A percentile compares a stretch with the other conserved stretches of the same genome.
phyloP scores from a whole-genome alignment of 306 rosid genomes.

The Medicago lupulina region DNA sequence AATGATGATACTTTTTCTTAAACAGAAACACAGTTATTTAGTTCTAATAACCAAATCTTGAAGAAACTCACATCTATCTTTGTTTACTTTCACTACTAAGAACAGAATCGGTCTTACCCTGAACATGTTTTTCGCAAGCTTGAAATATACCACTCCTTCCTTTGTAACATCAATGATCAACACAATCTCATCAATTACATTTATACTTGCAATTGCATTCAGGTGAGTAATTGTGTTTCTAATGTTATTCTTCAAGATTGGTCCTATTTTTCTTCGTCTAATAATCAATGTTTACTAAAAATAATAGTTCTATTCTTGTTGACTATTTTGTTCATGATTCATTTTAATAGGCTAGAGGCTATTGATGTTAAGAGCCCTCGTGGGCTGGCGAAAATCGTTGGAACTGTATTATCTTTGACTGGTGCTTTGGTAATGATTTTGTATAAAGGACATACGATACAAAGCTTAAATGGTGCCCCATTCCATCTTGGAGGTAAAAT shows the following conservation, averaged over 20 bases:
- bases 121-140: conserved; percentile 25
- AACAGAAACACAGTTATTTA: background rate
- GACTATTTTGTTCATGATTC: background rate
- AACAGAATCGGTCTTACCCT: conserved; percentile 49
- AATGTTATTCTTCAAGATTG: too few relatives aligned
- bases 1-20: too few relatives aligned
- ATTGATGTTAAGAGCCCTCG: conserved; percentile 46
- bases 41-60: background rate
- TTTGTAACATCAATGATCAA: conserved; percentile 46
- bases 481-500: conserved; percentile 37
- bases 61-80: conserved; percentile 26
- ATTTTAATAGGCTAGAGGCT: conserved; percentile 46
- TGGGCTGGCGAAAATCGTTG: conserved; percentile 42
- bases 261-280: too few relatives aligned
- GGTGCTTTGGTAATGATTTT: conserved; percentile 47
- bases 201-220: conserved; percentile 48
- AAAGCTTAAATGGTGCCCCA: conserved; percentile 40
- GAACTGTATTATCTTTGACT: conserved; percentile 47
- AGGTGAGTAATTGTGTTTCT: conserved; percentile 32
- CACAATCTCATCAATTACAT: conserved; percentile 50
- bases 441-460: conserved; percentile 48
- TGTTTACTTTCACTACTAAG: conserved; percentile 16
- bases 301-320: too few relatives aligned
- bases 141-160: too few relatives aligned
- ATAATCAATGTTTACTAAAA: too few relatives aligned